Percentiles rank a stretch among this genome's conserved stretches.
Conservation (phyloP, 2,329 filamentous ascomycete genomes). For the Fusarium gaditjirri region DNA sequence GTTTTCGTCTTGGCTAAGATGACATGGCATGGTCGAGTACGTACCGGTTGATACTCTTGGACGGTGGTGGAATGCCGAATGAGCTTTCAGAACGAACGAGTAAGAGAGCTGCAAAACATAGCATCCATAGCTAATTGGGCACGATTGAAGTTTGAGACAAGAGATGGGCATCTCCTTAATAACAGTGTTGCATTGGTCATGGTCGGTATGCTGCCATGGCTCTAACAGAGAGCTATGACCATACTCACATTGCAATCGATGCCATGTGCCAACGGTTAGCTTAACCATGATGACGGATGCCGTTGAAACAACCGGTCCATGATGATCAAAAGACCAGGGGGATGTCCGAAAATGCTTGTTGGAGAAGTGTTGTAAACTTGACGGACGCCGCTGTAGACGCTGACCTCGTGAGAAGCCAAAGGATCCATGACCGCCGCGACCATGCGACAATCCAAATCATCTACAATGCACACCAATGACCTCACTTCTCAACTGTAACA, state of each 20-base stretch:
- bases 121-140: neutral
- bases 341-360: constrained; percentile 14
- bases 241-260: neutral
- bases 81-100: neutral
- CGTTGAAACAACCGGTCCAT: constrained; percentile 22
- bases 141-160: constrained; percentile 7
- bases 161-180: constrained; percentile 2
- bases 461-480: constrained; percentile 39
- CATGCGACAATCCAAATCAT: constrained; percentile 22
- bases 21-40: constrained; percentile 1
- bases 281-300: constrained; percentile 10
- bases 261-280: constrained; percentile 15
- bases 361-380: neutral
- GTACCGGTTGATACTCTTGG: constrained; percentile 4
- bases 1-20: constrained; percentile 2
- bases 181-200: neutral
- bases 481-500: constrained; percentile 37
- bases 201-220: neutral
- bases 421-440: constrained; percentile 7
- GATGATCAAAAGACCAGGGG: constrained; percentile 15
- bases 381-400: constrained; percentile 18
- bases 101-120: neutral
- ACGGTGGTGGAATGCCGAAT: constrained; percentile 28
- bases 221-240: neutral
- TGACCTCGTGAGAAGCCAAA: constrained; percentile 4